A percentile compares a stretch with the other conserved stretches of the same genome.
Conservation (phyloP, 2,329 filamentous ascomycete genomes). For the Huntiella abstrusa region DNA sequence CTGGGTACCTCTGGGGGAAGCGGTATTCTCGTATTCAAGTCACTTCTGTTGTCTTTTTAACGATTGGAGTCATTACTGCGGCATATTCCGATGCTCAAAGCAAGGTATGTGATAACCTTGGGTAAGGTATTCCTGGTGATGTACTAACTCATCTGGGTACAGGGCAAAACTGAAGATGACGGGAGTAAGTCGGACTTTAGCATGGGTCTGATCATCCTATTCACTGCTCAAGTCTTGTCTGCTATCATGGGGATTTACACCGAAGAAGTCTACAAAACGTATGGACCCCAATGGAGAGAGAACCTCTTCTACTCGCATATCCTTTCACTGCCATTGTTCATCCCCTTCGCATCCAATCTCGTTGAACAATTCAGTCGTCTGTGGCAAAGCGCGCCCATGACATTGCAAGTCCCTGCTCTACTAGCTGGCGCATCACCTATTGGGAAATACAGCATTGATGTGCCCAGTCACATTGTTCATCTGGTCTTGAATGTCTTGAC, state of each 20-base stretch:
- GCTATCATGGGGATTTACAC: conserved; percentile 92
- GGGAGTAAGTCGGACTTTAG: conserved; percentile 18
- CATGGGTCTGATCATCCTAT: conserved; percentile 62
- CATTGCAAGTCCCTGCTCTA: conserved; percentile 3
- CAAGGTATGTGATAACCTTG: conserved; percentile 40
- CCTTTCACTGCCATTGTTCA: conserved; percentile 56
- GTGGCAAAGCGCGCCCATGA: conserved; percentile 41
- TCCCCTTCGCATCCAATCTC: conserved; percentile 51
- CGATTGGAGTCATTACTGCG: conserved; percentile 66
- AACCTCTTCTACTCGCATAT: conserved; percentile 86
- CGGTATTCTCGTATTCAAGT: conserved; percentile 66
- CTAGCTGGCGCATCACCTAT: conserved; percentile 1
- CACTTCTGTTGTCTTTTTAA: conserved; percentile 63
- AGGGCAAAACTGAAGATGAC: conserved; percentile 10
- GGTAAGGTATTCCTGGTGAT: not conserved
- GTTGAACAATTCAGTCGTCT: conserved; percentile 44
- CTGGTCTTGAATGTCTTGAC: conserved; percentile 65
- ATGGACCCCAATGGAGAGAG: conserved; percentile 84
- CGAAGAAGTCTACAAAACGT: conserved; percentile 68
- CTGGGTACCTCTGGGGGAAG: conserved; percentile 77
- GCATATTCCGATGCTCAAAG: conserved; percentile 76
- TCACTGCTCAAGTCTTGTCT: conserved; percentile 73
- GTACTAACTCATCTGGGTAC: not conserved
- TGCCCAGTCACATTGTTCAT: conserved; percentile 54
- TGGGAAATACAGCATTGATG: conserved; percentile 1